phyloP scores from a whole-genome alignment of 805 yeast genomes.

The Hermanozyma aechmeae region DNA sequence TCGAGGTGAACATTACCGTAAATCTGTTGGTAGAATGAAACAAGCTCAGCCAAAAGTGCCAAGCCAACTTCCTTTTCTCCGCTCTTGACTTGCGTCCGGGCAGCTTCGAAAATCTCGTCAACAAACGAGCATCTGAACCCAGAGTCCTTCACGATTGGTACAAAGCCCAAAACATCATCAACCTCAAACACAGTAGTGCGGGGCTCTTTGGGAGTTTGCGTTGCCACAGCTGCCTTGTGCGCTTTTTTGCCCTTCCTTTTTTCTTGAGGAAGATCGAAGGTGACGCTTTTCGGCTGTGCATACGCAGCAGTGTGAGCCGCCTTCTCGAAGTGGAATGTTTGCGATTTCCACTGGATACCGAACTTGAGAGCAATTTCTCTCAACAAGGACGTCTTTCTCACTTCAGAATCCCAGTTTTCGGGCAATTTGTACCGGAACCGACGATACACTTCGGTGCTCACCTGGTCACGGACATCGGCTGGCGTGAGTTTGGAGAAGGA shows the following conservation, averaged over 20 bases:
- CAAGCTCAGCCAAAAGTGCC: constrained; percentile 57
- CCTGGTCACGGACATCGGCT: constrained; percentile 29
- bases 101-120: constrained; percentile 68
- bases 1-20: constrained; percentile 76
- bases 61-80: constrained; percentile 48
- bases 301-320: constrained; percentile 15
- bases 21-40: constrained; percentile 69
- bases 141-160: constrained; percentile 71
- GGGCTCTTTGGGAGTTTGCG: neutral
- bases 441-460: constrained; percentile 43
- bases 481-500: constrained; percentile 40
- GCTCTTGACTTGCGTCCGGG: constrained; percentile 31
- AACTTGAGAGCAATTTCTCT: constrained; percentile 67
- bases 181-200: constrained; percentile 39
- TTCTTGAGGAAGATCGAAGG: too few relatives aligned
- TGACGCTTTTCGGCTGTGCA: constrained; percentile 7
- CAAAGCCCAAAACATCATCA: constrained; percentile 58
- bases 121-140: constrained; percentile 56
- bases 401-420: constrained; percentile 33
- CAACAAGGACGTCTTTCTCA: constrained; percentile 34
- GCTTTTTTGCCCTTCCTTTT: constrained; percentile 24
- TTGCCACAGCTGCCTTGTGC: constrained; percentile 6
- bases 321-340: constrained; percentile 33
- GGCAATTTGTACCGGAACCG: constrained; percentile 61
- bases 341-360: constrained; percentile 78